Percentiles rank a stretch among this genome's conserved stretches.
Conservation (phyloP, 306 rosid species). For the Dryas drummondii region DNA sequence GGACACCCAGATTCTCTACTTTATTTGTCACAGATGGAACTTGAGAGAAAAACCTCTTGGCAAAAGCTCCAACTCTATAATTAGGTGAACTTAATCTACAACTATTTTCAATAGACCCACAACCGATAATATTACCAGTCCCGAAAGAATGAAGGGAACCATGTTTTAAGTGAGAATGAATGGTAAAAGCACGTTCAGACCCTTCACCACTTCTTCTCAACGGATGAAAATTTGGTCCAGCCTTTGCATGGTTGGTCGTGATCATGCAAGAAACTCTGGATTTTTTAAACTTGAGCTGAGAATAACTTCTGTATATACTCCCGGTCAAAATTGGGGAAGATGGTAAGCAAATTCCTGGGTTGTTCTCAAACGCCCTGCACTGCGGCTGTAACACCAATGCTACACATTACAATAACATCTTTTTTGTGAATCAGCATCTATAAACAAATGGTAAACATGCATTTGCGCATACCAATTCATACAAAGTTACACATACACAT, state of each 20-base stretch:
- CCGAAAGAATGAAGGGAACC: slow-evolving; percentile 27
- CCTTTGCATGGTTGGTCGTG: slow-evolving; percentile 18
- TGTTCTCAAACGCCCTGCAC: slow-evolving; percentile 43
- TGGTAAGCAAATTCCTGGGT: slow-evolving; percentile 30
- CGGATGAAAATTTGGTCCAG: slow-evolving; percentile 21
- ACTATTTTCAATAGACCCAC: slow-evolving; percentile 25
- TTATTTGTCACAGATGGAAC: slow-evolving; percentile 19
- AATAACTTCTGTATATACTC: slow-evolving; percentile 29
- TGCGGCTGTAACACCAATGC: slow-evolving; percentile 51
- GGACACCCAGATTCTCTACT: slow-evolving; percentile 19
- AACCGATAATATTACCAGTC: slow-evolving; percentile 24
- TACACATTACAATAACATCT: slow-evolving; percentile 5
- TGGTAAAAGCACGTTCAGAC: slow-evolving; percentile 15
- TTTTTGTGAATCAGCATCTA: neutral
- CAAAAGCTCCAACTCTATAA: slow-evolving; percentile 33
- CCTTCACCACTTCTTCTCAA: slow-evolving; percentile 25
- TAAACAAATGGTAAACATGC: neutral
- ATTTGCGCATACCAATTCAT: neutral
- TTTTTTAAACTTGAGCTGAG: slow-evolving; percentile 37
- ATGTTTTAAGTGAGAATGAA: slow-evolving; percentile 16
- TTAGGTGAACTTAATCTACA: slow-evolving; percentile 22
- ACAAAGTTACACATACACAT: neutral
- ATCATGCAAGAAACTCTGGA: slow-evolving; percentile 26
- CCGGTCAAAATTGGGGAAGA: slow-evolving; percentile 23
- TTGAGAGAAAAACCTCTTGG: slow-evolving; percentile 51